Base-by-base conservation (phyloP, 768 basidiomycete species). In the button mushroom (Agaricus bisporus) region DNA sequence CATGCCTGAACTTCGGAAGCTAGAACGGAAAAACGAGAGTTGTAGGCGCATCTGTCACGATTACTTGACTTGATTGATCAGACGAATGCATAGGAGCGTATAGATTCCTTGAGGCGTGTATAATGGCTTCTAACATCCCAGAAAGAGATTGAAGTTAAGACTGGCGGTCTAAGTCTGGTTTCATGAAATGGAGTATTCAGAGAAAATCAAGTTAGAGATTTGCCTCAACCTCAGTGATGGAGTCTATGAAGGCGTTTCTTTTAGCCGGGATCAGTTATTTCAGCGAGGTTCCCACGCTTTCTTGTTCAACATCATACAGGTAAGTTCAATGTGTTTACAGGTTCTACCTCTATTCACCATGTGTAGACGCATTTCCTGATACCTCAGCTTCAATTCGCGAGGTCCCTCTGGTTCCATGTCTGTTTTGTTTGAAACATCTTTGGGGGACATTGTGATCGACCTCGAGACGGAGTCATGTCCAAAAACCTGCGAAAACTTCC, bases 371-470 rank as follows among this genome's bases (percentile, higher is more conserved):
- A 41, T 42, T 29, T 15, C 7, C 26, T 18, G 39, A 29, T 18
- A 32, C 29, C 29, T 44, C n/a, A 29, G n/a, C 8, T 8, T 43
- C 18, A 25, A 7, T 25, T 28, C 25, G 9, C 35, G 17, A n/a
- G 22, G 43, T 52, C 12, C 22, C 18, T 11, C 39, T 14, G 44
- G 51, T 17, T 1, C 46, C 20, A 97, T 98, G 97, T 98, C 95
- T 55, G 91, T 98, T 38, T 79, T 99, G 54, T 80, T 98, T 59
- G 97, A 98, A 76, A 99, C 97, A 4, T 98, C 94, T 18, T 73
- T 98, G 1, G 97, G 97, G 54, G 97, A 99, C 71, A 78, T 99
- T 52, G 92, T 98, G 56, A 91, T 98, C 63, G 97, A 98, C 70
- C 77, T 99, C 39, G 92, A 98, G 68, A 85, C 90, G 26, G 91